Evolutionary conservation across 2,329 filamentous ascomycete genomes (phyloP).

Genomic region (Hypoxylon rubiginosum): DNA sequence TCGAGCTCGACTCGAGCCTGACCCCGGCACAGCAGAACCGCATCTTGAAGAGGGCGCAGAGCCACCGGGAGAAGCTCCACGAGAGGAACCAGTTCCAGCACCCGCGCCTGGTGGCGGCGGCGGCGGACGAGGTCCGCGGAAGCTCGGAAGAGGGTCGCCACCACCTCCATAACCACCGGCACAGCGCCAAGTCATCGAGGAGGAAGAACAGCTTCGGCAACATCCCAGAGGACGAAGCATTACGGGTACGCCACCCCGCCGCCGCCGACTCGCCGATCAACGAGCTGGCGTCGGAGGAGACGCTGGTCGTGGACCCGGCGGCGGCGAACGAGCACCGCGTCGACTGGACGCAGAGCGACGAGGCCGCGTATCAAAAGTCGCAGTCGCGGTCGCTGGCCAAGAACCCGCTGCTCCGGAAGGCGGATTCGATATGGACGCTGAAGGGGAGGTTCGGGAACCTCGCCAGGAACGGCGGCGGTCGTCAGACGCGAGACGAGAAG

Average conservation of each 20-base stretch:
- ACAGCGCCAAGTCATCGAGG: slow-evolving; percentile 11
- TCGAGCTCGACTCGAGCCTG: slow-evolving; percentile 47
- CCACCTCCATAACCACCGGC: slow-evolving; percentile 1
- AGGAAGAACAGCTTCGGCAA: slow-evolving; percentile 30
- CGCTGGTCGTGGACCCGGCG: slow-evolving; percentile 43
- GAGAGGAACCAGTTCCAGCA: slow-evolving; percentile 62
- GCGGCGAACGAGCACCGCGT: slow-evolving; percentile 57
- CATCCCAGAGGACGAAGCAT: slow-evolving; percentile 37
- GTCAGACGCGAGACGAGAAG: slow-evolving; percentile 47
- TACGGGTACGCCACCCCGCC: slow-evolving; percentile 16
- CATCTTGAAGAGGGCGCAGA: slow-evolving; percentile 56
- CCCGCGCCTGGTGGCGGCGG: slow-evolving; percentile 53
- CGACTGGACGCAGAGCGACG: slow-evolving; percentile 72
- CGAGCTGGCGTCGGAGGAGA: slow-evolving; percentile 45
- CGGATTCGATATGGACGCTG: slow-evolving; percentile 65
- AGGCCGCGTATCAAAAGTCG: slow-evolving; percentile 49
- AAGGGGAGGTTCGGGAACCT: slow-evolving; percentile 57
- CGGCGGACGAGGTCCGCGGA: slow-evolving; percentile 12
- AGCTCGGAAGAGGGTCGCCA: slow-evolving; percentile 16
- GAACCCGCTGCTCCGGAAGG: slow-evolving; percentile 56
- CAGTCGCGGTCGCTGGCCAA: slow-evolving; percentile 21
- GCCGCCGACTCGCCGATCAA: slow-evolving; percentile 32
- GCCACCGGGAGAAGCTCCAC: slow-evolving; percentile 55
- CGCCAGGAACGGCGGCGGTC: slow-evolving; percentile 45
- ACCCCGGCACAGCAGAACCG: slow-evolving; percentile 54